Evolutionary conservation across 148 eudicot species (phyloP).

Genomic region (Heliamphora exappendiculata): DNA sequence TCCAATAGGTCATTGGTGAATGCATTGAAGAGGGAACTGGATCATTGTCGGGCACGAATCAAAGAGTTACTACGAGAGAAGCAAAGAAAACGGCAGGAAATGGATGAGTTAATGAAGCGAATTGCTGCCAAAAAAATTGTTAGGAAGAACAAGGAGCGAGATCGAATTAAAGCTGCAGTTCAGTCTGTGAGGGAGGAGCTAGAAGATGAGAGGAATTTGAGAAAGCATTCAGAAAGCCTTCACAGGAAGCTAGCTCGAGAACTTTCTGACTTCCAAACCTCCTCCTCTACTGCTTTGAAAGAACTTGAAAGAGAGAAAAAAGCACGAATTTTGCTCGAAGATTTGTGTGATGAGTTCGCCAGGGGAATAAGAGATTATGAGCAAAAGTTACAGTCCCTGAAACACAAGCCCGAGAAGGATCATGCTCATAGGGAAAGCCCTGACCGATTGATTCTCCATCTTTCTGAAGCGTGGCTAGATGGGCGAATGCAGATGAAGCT

Average conservation of each 20-base stretch:
- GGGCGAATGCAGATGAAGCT: conserved; percentile 68
- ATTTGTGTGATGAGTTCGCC: conserved; percentile 87
- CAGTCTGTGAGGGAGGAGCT: conserved; percentile 57
- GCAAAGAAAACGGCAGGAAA: conserved; percentile 48
- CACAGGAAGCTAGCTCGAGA: conserved; percentile 67
- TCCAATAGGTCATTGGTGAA: conserved; percentile 47
- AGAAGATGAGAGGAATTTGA: conserved; percentile 56
- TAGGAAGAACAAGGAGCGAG: conserved; percentile 44
- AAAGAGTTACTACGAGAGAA: conserved; percentile 58
- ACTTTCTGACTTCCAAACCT: conserved; percentile 47
- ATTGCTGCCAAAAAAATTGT: conserved; percentile 26
- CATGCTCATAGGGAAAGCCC: conserved; percentile 31
- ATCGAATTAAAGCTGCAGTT: conserved; percentile 41
- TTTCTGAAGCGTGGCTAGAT: conserved; percentile 92
- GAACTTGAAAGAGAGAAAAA: conserved; percentile 62
- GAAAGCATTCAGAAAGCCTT: conserved; percentile 61
- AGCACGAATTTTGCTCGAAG: conserved; percentile 62
- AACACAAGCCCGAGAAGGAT: conserved; percentile 41
- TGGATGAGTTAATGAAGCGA: conserved; percentile 49
- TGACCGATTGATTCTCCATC: conserved; percentile 63
- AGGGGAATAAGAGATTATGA: conserved; percentile 68
- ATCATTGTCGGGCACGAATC: conserved; percentile 38
- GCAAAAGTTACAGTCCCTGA: conserved; percentile 52
- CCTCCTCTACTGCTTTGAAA: conserved; percentile 42
- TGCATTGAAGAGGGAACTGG: conserved; percentile 51